Base-by-base conservation (phyloP, 2,329 filamentous ascomycete genomes). In the Pyrenophora seminiperda region DNA sequence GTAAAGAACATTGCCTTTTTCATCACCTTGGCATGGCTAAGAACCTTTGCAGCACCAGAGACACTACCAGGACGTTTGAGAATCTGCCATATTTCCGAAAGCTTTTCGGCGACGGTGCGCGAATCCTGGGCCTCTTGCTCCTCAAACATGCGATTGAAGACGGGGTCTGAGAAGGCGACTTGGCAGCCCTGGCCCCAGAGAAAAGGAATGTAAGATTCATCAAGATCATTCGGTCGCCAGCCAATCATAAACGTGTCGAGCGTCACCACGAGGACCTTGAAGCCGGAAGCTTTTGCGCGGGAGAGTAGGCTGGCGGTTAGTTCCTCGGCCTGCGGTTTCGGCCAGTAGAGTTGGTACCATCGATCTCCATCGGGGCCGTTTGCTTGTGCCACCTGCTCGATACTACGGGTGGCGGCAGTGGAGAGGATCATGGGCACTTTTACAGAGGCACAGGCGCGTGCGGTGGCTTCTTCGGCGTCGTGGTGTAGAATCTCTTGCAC, bases 311-410 rank as follows among this genome's bases (percentile, higher is more conserved):
- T 87, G 0, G 79, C 74, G 0, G 87, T 90, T 46, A 90, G 76
- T 3, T 85, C 81, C 43, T 90, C 80, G 46, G 83, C 81, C 15
- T 78, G 73, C 0, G 86, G 84, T 78, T 77, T 75, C 0, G 88
- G 87, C 85, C 87, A 90, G 73, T 91, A 91, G 0, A 91, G 79
- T 66, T 91, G 88, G 67, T 81, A 91, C 86, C 86, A 91, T 9
- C 86, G 76, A 24, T 80, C 76, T 1, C 83, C 82, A 4, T 80
- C 72, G 0, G 15, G 13, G 11, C 80, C 81, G 41, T 80, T 83
- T 0, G 83, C 83, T 6, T 75, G 63, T 0, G 84, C 85, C 0
- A 89, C 81, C 41, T 90, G 82, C 66, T 90, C 87, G 50, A 90
- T 86, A 1, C 80, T 81, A 24, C 80, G 77, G 2, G 81, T 81